Conservation (phyloP, 2,329 filamentous ascomycete species). For the Monilinia fructigena region DNA sequence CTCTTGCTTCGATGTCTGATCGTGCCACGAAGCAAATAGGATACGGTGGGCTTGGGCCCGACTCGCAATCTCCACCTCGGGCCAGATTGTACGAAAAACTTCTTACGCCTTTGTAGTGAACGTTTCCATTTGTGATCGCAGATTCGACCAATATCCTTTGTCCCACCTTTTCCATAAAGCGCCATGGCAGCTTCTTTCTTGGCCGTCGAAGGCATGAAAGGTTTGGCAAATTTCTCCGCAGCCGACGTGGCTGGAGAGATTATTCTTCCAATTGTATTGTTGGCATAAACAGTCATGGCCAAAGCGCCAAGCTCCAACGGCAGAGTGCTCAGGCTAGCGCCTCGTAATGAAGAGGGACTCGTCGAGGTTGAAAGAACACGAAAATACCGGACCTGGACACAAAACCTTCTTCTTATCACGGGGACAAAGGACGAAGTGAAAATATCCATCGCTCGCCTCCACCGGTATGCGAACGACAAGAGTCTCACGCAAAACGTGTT, state of each 20-base stretch:
- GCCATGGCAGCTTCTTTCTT: constrained; percentile 39
- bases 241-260: constrained; percentile 45
- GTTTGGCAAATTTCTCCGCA: constrained; percentile 45
- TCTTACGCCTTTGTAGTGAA: constrained; percentile 41
- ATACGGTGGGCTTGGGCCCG: constrained; percentile 53
- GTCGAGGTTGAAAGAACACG: constrained; percentile 65
- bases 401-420: constrained; percentile 56
- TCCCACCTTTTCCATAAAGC: constrained; percentile 40
- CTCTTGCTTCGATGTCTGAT: constrained; percentile 44
- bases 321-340: constrained; percentile 62
- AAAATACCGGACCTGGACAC: constrained; percentile 67
- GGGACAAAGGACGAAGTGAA: constrained; percentile 62
- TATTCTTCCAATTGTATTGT: constrained; percentile 47
- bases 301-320: constrained; percentile 65
- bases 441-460: constrained; percentile 64
- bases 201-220: constrained; percentile 36
- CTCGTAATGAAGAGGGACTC: constrained; percentile 59
- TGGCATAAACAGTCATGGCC: constrained; percentile 46
- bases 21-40: constrained; percentile 53
- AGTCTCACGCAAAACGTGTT: constrained; percentile 60
- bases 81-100: constrained; percentile 43
- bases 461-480: constrained; percentile 64
- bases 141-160: constrained; percentile 27
- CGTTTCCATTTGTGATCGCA: constrained; percentile 42
- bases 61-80: constrained; percentile 42